Evolutionary conservation across 805 yeast species (phyloP).

Genomic region (Suhomyces prunicola): DNA sequence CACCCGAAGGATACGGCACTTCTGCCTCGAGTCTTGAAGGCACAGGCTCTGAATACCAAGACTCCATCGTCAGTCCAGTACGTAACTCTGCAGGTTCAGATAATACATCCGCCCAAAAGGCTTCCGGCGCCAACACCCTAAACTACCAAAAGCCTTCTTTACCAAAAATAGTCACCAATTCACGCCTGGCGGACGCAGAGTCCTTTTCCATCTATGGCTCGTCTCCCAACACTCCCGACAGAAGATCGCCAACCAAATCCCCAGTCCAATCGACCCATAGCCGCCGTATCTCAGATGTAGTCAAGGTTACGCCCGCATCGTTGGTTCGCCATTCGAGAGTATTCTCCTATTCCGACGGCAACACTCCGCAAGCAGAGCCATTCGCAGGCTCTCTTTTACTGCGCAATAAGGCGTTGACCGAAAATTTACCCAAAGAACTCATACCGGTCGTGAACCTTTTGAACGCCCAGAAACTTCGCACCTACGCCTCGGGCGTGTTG

Average conservation of each 20-base stretch:
- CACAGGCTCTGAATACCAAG: neutral
- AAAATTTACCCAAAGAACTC: slow-evolving; percentile 56
- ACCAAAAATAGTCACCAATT: neutral
- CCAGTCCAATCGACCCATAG: neutral
- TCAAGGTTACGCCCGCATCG: slow-evolving; percentile 33
- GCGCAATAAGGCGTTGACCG: slow-evolving; percentile 19
- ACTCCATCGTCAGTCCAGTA: neutral
- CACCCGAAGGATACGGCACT: neutral
- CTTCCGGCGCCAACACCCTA: neutral
- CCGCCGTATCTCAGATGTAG: slow-evolving; percentile 23
- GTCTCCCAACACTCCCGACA: neutral
- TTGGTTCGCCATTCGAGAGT: slow-evolving; percentile 32
- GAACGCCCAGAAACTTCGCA: slow-evolving; percentile 65
- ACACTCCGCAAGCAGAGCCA: slow-evolving; percentile 2
- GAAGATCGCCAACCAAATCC: slow-evolving; percentile 1
- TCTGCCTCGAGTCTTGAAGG: neutral
- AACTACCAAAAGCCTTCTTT: neutral
- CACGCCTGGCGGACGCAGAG: neutral
- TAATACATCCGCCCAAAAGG: neutral
- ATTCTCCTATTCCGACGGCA: slow-evolving; percentile 12
- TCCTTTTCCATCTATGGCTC: neutral
- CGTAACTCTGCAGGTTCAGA: neutral
- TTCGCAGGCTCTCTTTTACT: slow-evolving; percentile 9
- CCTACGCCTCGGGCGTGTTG: slow-evolving; percentile 55
- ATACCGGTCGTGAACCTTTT: slow-evolving; percentile 69